These are phyloP conservation scores for Blastobotrys illinoisensis DNA, from an alignment of 1,139 yeast species.

Conservation along the genomic window DNA sequence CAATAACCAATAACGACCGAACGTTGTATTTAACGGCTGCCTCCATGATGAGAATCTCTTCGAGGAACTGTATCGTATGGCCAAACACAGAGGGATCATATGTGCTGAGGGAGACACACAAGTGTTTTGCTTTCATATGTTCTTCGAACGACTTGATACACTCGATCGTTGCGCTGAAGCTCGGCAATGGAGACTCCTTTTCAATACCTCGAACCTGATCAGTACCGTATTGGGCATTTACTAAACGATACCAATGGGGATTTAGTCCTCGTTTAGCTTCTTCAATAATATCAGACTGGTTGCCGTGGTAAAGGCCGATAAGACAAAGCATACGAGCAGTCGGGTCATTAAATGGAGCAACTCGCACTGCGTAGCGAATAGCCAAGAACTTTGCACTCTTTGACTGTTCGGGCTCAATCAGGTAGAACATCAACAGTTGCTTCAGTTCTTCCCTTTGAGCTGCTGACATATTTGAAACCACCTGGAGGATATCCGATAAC, in stretches of 20 bases:
- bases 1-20: constrained; percentile 54
- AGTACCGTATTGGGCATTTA: constrained; percentile 18
- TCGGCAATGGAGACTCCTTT: constrained; percentile 8
- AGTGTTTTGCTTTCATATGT: constrained; percentile 5
- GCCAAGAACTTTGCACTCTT: constrained; percentile 53
- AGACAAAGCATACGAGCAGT: constrained; percentile 66
- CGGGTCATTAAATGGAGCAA: constrained; percentile 64
- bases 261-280: constrained; percentile 80
- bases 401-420: constrained; percentile 30
- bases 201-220: constrained; percentile 11
- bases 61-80: constrained; percentile 26
- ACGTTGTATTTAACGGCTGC: constrained; percentile 46
- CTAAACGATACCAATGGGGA: constrained; percentile 59
- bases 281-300: constrained; percentile 68
- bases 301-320: constrained; percentile 51
- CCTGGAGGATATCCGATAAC: constrained; percentile 53
- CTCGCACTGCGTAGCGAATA: constrained; percentile 57
- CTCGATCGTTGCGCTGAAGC: constrained; percentile 22
- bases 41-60: constrained; percentile 59
- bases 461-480: constrained; percentile 40
- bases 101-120: constrained; percentile 17
- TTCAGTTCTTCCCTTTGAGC: constrained; percentile 43
- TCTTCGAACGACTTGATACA: constrained; percentile 2
- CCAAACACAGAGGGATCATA: constrained; percentile 29
- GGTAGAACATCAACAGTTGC: constrained; percentile 38